Evolutionary conservation across 768 basidiomycete species (phyloP), one percentile per base, ranked within the genome.

Genomic region (Kwoniella shandongensis): DNA sequence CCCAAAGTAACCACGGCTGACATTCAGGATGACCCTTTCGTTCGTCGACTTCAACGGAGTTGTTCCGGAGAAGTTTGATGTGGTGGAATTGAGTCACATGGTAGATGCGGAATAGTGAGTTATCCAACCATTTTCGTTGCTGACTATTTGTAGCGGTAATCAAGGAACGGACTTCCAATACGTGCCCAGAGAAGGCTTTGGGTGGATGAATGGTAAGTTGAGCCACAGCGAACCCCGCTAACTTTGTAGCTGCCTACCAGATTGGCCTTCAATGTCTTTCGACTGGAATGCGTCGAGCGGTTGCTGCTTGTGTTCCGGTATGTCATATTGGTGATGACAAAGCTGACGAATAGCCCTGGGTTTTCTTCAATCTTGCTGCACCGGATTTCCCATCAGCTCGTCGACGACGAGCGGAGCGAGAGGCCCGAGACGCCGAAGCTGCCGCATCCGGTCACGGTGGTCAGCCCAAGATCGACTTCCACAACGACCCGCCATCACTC

Each of bases 41-140:
- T 68, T 66, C 47, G 92, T 96, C 51, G 91, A 94, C 75, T 97
- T 96, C 78, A 98, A 97, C 76, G 94, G 94, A 3, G 91, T 96
- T 32, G 92, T 98, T 1, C 93, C 94, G 0, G 94, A 98, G 80
- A 98, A 98, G 87, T 97, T 98, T 75, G 92, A 99, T 71, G 94
- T 92, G 1, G 94, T 99, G 63, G 89, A 86, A 77, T 83, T 96
- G 20, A 94, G 90, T 1, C 92, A 97, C 73, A 82, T 97, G 44
- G 93, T 99, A 5, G 93, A 94, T 71, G 96, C 94, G 42, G 94
- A 97, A 79, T 97, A 97, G 71, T 73, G 42, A 67, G 71, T 58
- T 2, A 67, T 88, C 1, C 3, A 11, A 7, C n/a, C 7, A 12
- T 23, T 12, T 20, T 17, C 13, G 13, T 13, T 46, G 46, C 57